Evolutionary conservation across 495 filamentous ascomycete species (phyloP).

Genomic region (Trichocladium uniseriatum): DNA sequence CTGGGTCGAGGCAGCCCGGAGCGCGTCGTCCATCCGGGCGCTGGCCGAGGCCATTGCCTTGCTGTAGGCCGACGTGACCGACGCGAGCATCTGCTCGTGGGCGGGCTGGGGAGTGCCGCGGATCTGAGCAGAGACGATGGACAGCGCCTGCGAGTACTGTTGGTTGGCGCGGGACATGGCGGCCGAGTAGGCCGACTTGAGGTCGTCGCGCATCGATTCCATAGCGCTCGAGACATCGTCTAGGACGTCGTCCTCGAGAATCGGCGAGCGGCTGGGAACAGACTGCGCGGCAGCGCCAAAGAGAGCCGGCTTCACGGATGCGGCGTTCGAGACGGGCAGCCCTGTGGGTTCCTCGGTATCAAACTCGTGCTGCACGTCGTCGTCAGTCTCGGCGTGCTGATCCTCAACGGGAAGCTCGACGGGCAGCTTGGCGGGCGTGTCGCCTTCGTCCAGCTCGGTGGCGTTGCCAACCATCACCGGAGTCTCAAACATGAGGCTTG

Average conservation of each 20-base stretch:
- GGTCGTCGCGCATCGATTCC: conserved; percentile 48
- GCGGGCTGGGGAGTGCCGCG: conserved; percentile 55
- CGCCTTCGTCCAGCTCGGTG: conserved; percentile 31
- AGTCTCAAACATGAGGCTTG: conserved; percentile 18
- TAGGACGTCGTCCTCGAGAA: conserved; percentile 31
- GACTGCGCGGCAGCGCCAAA: conserved; percentile 39
- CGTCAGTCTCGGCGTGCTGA: not conserved
- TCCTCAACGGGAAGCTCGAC: conserved; percentile 33
- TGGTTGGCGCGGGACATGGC: conserved; percentile 52
- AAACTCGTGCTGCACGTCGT: not conserved
- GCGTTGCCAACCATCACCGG: conserved; percentile 21
- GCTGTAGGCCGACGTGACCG: conserved; percentile 60
- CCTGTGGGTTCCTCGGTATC: not conserved
- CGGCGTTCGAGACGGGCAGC: conserved; percentile 1
- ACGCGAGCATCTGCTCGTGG: conserved; percentile 54
- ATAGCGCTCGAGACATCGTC: conserved; percentile 53
- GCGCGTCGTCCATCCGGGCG: conserved; percentile 43
- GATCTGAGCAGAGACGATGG: conserved; percentile 54
- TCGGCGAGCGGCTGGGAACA: conserved; percentile 31
- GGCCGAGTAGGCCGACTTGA: conserved; percentile 47
- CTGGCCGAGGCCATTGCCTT: conserved; percentile 53
- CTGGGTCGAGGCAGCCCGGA: conserved; percentile 37
- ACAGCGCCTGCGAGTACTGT: conserved; percentile 57
- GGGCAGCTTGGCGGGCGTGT: conserved; percentile 37
- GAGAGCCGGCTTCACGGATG: conserved; percentile 32